These are phyloP conservation scores for Blastomyces silverae DNA, from an alignment of 2,329 filamentous ascomycete genomes.

Conservation along the genomic window DNA sequence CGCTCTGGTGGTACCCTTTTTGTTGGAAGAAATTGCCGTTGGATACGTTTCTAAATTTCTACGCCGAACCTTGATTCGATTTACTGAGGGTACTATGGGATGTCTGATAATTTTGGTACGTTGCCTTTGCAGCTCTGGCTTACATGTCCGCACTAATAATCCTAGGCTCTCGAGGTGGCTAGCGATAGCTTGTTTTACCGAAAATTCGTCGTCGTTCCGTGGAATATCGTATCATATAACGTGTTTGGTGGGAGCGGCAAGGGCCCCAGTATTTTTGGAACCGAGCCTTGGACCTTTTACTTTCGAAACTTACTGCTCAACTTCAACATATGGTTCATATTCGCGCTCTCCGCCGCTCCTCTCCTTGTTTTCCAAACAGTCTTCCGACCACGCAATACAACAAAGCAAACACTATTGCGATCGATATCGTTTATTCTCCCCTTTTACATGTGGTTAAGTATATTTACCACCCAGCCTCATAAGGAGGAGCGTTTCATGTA, in stretches of 20 bases:
- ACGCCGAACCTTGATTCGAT: slow-evolving; percentile 53
- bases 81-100: slow-evolving; percentile 61
- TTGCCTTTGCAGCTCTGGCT: slow-evolving; percentile 16
- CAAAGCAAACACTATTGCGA: slow-evolving; percentile 63
- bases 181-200: slow-evolving; percentile 83
- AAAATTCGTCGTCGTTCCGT: slow-evolving; percentile 67
- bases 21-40: slow-evolving; percentile 66
- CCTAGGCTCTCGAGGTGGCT: slow-evolving; percentile 58
- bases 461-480: slow-evolving; percentile 88
- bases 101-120: slow-evolving; percentile 64
- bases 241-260: slow-evolving; percentile 70
- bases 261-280: slow-evolving; percentile 89
- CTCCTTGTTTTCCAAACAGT: slow-evolving; percentile 68
- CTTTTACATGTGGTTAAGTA: slow-evolving; percentile 89
- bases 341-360: slow-evolving; percentile 68
- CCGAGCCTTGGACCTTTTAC: slow-evolving; percentile 96
- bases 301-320: slow-evolving; percentile 84
- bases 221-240: slow-evolving; percentile 95
- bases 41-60: slow-evolving; percentile 50
- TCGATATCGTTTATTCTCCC: slow-evolving; percentile 72
- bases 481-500: slow-evolving; percentile 99
- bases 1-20: slow-evolving; percentile 71
- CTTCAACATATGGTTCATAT: slow-evolving; percentile 88
- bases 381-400: slow-evolving; percentile 54
- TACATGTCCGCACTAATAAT: slow-evolving; percentile 25